Evolutionary conservation across 352 stramenopile species (phyloP), one percentile per base, ranked within the genome.

Genomic region (Phytophthora hybrid): DNA sequence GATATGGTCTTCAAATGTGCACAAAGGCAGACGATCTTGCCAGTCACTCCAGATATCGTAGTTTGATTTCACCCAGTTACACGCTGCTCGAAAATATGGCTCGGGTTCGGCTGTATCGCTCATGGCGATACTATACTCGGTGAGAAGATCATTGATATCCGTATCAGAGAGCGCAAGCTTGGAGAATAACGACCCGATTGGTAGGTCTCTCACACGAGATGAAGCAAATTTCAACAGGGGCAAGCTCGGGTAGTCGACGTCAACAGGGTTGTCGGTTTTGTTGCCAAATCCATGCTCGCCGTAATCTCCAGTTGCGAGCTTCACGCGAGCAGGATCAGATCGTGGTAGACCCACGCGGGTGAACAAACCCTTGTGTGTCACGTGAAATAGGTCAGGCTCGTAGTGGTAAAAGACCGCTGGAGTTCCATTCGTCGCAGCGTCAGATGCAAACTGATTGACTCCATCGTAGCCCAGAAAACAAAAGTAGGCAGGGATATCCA

Each of bases 381-480:
- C 62, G 7, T 86, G 76, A 56, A 92, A 88, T 3, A 82, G 39
- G 37, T 89, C 82, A 16, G 84, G 84, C 60, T 88, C 61, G 41
- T 77, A 88, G 29, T 89, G 74, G 26, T 88, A 88, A 55, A 91
- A 92, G 14, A 87, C 51, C 41, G 88, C 74, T 0, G 77, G 67
- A 4, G 44, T 32, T 0, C 59, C 63, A 5, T 63, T 69, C 1
- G 56, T 55, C 16, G 82, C 76, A 51, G 69, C 63, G 0, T 81
- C 75, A 3, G 82, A 44, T 4, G 73, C 80, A 37, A 79, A 88
- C 10, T 69, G 29, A 16, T 78, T 69, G 1, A 84, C 65, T 8
- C 59, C 79, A 14, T 62, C 68, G 31, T 87, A 84, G 4, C 81
- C 82, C 13, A 88, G 58, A 51, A 88, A 92, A 71, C 84, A 90